These are phyloP conservation scores for Bjerkandera adusta DNA, from an alignment of 1,284 basidiomycete genomes.

Conservation along the genomic window DNA sequence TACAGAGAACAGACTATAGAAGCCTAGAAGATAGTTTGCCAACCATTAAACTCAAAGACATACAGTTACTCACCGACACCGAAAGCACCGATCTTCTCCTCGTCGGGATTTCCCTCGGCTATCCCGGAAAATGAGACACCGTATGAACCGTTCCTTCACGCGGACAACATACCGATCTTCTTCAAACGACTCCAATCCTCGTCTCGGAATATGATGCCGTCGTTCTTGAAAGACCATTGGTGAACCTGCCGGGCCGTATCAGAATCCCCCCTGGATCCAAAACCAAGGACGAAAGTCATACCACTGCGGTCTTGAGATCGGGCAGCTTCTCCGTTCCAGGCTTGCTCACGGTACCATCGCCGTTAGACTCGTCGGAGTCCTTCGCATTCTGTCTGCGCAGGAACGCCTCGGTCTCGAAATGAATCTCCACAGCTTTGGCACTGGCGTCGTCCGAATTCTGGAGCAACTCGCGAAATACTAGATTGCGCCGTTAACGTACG, in stretches of 20 bases:
- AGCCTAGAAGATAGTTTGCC: slow-evolving; percentile 42
- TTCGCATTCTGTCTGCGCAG: slow-evolving; percentile 32
- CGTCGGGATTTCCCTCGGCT: slow-evolving; percentile 86
- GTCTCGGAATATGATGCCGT: slow-evolving; percentile 78
- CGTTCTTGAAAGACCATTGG: slow-evolving; percentile 84
- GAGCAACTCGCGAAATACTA: slow-evolving; percentile 88
- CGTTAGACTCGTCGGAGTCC: too few species aligned
- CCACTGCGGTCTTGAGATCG: slow-evolving; percentile 59
- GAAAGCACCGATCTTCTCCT: slow-evolving; percentile 85
- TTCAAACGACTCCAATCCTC: slow-evolving; percentile 89
- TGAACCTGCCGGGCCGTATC: slow-evolving; percentile 43
- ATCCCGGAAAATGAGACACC: slow-evolving; percentile 7
- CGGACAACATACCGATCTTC: slow-evolving; percentile 69
- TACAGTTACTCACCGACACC: slow-evolving; percentile 60
- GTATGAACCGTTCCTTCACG: too few species aligned
- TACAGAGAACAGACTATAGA: slow-evolving; percentile 79
- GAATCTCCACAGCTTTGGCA: slow-evolving; percentile 79
- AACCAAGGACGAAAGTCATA: slow-evolving; percentile 27
- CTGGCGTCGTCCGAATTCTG: slow-evolving; percentile 96
- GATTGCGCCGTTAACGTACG: neutral
- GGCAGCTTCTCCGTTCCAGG: slow-evolving; percentile 41
- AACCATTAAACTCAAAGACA: neutral
- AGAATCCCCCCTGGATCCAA: neutral
- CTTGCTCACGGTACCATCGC: neutral
- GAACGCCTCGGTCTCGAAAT: slow-evolving; percentile 69